Evolutionary conservation across 2,329 filamentous ascomycete species (phyloP), one percentile per base, ranked within the genome.

Genomic region (Alternaria hordeiaustralica): DNA sequence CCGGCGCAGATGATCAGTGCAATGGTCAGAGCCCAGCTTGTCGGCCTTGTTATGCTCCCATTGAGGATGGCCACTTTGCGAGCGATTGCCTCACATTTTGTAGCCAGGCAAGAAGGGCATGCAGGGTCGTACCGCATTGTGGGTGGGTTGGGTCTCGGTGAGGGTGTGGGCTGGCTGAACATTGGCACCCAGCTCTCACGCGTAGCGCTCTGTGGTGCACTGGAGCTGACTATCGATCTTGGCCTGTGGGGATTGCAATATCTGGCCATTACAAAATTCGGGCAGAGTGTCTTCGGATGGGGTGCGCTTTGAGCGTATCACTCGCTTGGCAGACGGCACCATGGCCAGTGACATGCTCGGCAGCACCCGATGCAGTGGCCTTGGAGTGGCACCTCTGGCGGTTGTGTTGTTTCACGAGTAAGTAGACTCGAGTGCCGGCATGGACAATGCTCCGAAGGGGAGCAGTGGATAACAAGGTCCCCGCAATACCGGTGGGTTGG

Each of bases 161-260:
- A 54, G 36, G 55, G 69, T 13, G 9, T 73, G 28, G 68, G 60
- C 46, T 66, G 71, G 65, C 62, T 62, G 44, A 66, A 66, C 21
- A 41, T 72, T 49, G 73, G 75, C 25, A 62, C 64, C 11, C 71
- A 74, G 13, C 26, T 74, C 10, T 79, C 75, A 11, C 76, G 76
- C 10, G 58, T 79, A 54, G 76, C 72, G 47, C 68, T 80, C 13
- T 79, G 75, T 66, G 72, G 73, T 58, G 70, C 63, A 15, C 44
- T 78, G 11, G 77, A 79, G 36, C 23, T 80, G 8, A 66, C 68
- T n/a, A 67, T 80, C 41, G 78, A 80, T 50, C 68, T 80, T 6
- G 61, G 65, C 11, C 54, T 80, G 7, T 80, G 78, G 78, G 71
- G 74, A n/a, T 58, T 67, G 49, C 75, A 80, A 51, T 79, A 76